Evolutionary conservation across 2,329 filamentous ascomycete genomes (phyloP), one percentile per base, ranked within the genome.

Genomic region (Dactylellina parvicollis): DNA sequence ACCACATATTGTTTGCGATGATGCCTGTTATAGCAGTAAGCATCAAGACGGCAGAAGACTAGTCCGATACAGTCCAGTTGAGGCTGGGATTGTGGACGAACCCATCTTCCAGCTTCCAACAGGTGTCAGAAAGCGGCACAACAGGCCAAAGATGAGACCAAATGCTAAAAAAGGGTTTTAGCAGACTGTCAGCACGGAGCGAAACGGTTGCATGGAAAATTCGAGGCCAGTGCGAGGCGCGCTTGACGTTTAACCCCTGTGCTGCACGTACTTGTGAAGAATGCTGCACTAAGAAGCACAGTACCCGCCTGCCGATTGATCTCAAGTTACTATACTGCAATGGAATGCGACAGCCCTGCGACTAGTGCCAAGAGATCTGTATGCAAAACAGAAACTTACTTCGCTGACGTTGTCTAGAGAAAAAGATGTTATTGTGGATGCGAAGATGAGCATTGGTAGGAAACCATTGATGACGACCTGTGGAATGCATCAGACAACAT

Each of bases 1-100:
- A 74, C 61, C 61, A 74, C 62, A 65, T 69, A 69, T 69, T 69
- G 47, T 64, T 67, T 36, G 70, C 70, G n/a, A 74, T 69, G 40
- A 74, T 67, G 36, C 69, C 69, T 73, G 47, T 42, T 22, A 28
- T 47, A 20, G 42, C 18, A 32, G 46, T 66, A 36, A 65, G 47
- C 56, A 49, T 61, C 4, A 20, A 50, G 8, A 10, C 26, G 49
- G 28, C 26, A 14, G 34, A 24, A 18, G 24, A 34, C 57, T 56
- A 61, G 24, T 36, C 67, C 52, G 16, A 59, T 46, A 46, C 9
- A 42, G 20, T 30, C 30, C 46, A 22, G 16, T 55, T 42, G 28
- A 42, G 20, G 40, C 32, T 40, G 40, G 36, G 50, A 36, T 36
- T 50, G 40, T 34, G 38, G 46, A 73, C 69, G 69, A 65, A 73